A percentile compares a stretch with the other conserved stretches of the same genome.
These are phyloP conservation scores for Parietaria judaica DNA, from an alignment of 306 rosid genomes.

Conservation along the genomic window DNA sequence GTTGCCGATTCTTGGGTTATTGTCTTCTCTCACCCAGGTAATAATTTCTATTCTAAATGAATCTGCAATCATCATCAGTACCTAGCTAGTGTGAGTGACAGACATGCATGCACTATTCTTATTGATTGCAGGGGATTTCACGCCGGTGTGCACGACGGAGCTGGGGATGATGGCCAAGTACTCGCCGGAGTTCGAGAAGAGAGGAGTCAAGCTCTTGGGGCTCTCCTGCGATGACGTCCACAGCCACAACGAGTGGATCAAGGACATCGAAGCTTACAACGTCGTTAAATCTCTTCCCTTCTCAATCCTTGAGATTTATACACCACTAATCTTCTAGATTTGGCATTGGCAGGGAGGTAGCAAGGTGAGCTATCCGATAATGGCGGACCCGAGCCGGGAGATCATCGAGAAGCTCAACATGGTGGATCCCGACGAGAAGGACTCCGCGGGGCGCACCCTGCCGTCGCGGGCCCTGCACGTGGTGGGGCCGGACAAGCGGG, in stretches of 20 bases:
- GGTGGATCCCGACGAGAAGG: conserved; percentile 75
- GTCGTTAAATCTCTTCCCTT: conserved; percentile 28
- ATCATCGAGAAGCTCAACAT: conserved; percentile 73
- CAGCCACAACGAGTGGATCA: conserved; percentile 62
- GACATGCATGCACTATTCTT: background rate
- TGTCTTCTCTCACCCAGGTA: conserved; percentile 89
- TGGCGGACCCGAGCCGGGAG: conserved; percentile 51
- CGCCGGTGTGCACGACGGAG: conserved; percentile 83
- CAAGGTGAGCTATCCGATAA: conserved; percentile 62
- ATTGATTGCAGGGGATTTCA: conserved; percentile 51
- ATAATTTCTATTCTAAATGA: no score
- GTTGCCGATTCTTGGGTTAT: conserved; percentile 50
- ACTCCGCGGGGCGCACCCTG: conserved; percentile 31
- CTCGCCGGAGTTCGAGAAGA: conserved; percentile 32
- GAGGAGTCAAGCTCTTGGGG: conserved; percentile 63
- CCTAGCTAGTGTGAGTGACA: no score
- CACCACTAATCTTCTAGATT: no score
- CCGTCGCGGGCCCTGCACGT: conserved; percentile 86
- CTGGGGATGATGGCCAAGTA: conserved; percentile 61
- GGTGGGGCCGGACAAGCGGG: conserved; percentile 64
- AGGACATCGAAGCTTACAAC: conserved; percentile 70
- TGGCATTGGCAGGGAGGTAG: conserved; percentile 42
- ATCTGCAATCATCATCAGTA: background rate
- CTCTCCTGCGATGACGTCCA: conserved; percentile 57
- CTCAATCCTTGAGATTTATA: background rate